Percentiles rank a stretch among this genome's conserved stretches.
phyloP scores from a whole-genome alignment of 306 rosid genomes.

The Rosa persica region DNA sequence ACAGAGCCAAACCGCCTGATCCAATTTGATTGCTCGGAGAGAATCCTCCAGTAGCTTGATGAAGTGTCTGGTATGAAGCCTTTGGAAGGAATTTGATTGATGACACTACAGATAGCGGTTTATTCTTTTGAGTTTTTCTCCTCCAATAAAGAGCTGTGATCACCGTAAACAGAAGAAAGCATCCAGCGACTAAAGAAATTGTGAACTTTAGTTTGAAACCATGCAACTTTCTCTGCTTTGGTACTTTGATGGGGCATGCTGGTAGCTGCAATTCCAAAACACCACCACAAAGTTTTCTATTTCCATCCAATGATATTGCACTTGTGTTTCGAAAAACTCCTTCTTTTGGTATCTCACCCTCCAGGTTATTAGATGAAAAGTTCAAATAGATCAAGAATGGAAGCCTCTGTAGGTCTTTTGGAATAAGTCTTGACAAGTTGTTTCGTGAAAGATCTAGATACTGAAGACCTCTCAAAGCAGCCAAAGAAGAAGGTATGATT shows the following conservation, averaged over 20 bases:
- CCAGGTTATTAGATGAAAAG: conserved; percentile 42
- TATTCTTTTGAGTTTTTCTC: background rate
- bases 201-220: conserved; percentile 3
- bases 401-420: conserved; percentile 21
- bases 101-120: background rate
- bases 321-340: conserved; percentile 40
- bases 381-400: conserved; percentile 21
- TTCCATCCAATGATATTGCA: conserved; percentile 1
- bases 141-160: background rate
- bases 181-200: background rate
- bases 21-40: conserved; percentile 35
- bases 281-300: conserved; percentile 28
- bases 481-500: conserved; percentile 37
- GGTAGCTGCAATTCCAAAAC: conserved; percentile 22
- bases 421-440: conserved; percentile 36
- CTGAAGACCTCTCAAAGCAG: conserved; percentile 28
- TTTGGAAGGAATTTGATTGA: background rate
- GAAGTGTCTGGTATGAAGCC: conserved; percentile 12
- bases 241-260: conserved; percentile 1
- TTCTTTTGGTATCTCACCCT: conserved; percentile 38
- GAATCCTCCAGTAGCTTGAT: conserved; percentile 17
- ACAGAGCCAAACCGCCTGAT: conserved; percentile 39
- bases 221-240: background rate
- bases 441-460: conserved; percentile 36
- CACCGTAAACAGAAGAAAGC: background rate